Evolutionary conservation across 371 early-diverging fungal species (phyloP), one percentile per base, ranked within the genome.

Genomic region (Syncephalastrum contaminatum): DNA sequence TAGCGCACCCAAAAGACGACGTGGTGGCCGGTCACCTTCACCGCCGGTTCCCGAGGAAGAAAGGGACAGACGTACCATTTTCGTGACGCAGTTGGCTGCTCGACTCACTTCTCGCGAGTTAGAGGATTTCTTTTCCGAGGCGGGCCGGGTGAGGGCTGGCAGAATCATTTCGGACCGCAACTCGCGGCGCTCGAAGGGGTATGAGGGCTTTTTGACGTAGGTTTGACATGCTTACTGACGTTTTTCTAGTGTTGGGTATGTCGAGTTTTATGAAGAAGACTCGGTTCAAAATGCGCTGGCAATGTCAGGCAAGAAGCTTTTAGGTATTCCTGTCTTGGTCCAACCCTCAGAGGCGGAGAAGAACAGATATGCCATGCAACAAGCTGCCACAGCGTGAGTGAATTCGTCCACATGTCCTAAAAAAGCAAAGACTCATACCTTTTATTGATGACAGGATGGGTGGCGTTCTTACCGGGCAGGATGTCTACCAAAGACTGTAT

Each of bases 301-400:
- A 43, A 79, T 96, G 83, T 84, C 91, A 48, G 95, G 94, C 22
- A 83, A 91, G 70, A 91, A 89, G 80, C 87, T 98, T 65, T 76
- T 96, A 75, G 97, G 94, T 58, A 91, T 95, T 63, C 97, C 97
- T 2, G 92, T 96, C 46, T 87, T 94, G 56, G 94, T 97, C 36
- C 91, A 93, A 69, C 78, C 81, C 51, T 90, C 96, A 4, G 97
- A 96, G 61, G 87, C 96, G 6, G 96, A 98, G 67, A 95, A 96
- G 79, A 96, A 97, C 72, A 75, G 92, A 47, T 60, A 87, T 36
- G 85, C 88, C 13, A 62, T 80, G 44, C 76, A 80, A 58, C 36
- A 30, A 12, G 36, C 36, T 30, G 36, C 36, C 10, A 5, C 7
- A 6, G 36, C 36, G 36, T 30, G 36, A 30, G 36, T 30, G 36